These are phyloP conservation scores for Coniochaeta sp. DNA, from an alignment of 2,329 filamentous ascomycete species.

Conservation along the genomic window DNA sequence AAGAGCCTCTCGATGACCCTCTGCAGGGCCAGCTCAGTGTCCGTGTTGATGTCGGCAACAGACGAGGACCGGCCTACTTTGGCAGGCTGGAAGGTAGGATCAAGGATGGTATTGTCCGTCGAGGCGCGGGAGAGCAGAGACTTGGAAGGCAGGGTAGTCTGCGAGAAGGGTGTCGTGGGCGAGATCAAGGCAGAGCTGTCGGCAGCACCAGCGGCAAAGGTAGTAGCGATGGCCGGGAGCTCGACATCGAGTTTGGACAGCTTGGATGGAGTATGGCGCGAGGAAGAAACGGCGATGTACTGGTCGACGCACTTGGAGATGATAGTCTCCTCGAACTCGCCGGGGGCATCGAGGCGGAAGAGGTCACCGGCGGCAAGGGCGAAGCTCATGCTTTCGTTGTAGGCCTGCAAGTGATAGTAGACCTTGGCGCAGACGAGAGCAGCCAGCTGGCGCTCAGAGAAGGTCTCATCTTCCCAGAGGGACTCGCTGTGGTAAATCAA, in stretches of 20 bases:
- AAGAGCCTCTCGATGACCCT: conserved; percentile 83
- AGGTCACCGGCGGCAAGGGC: conserved; percentile 90
- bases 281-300: conserved; percentile 71
- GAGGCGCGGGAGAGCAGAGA: conserved; percentile 84
- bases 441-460: conserved; percentile 88
- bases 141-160: conserved; percentile 87
- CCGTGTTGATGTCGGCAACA: conserved; percentile 61
- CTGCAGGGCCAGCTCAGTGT: conserved; percentile 74
- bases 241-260: conserved; percentile 32
- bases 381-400: conserved; percentile 99
- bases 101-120: conserved; percentile 55
- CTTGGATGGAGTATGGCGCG: conserved; percentile 39
- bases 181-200: conserved; percentile 70
- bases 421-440: conserved; percentile 95
- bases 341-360: conserved; percentile 83
- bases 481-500: conserved; percentile 61
- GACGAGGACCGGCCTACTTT: conserved; percentile 48
- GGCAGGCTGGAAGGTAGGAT: conserved; percentile 46
- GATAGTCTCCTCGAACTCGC: conserved; percentile 98
- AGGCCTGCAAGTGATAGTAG: conserved; percentile 97
- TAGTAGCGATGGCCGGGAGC: conserved; percentile 67
- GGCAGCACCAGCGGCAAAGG: conserved; percentile 61
- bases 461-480: conserved; percentile 92
- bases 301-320: conserved; percentile 98
- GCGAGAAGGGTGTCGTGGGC: conserved; percentile 90